Evolutionary conservation across 345 rosid species (phyloP), one percentile per base, ranked within the genome.

Genomic region (Xanthoceras sorbifolium): DNA sequence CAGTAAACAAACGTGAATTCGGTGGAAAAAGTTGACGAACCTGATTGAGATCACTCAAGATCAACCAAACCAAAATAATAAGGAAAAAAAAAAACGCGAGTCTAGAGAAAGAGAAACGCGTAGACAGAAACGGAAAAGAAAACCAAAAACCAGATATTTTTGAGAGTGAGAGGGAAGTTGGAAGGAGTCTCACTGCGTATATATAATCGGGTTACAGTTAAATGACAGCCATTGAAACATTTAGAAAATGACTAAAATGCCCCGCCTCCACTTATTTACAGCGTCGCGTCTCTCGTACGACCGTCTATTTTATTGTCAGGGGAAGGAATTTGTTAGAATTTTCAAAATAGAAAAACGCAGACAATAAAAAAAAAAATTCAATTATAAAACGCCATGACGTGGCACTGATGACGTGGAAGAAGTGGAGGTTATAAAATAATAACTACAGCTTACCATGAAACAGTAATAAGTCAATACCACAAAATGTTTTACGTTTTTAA

Each of bases 11-110:
- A 42, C 46, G 46, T 11, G 46, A 11, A 42, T 42, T 42, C 3
- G 2, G 14, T 42, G 3, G 46, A 10, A 42, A 42, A 42, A 10
- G 10, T 42, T 42, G 46, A n/a, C 75, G 25, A 72, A 36, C 42
- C 11, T 12, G 75, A 57, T 72, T 36, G 46, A 36, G 66, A 72
- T 71, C 64, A 55, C 36, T 15, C 15, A 25, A 46, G 59, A 44
- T 26, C 36, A 46, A 55, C 25, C 64, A 34, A 71, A 36, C 50
- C 75, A 40, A 40, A 9, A 40, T 0, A 2, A 4, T 4, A 40
- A 40, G 9, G 1, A 10, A 9, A 42, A 12, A 10, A 38, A 9
- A 6, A 54, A 32, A 36, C 36, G 46, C 52, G 5, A 54, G 20
- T 25, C 28, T 5, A 52, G 22, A 38, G 64, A 57, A 15, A 38